These are phyloP conservation scores for Colletotrichum cuscutae DNA, from an alignment of 2,329 filamentous ascomycete species.

Conservation along the genomic window DNA sequence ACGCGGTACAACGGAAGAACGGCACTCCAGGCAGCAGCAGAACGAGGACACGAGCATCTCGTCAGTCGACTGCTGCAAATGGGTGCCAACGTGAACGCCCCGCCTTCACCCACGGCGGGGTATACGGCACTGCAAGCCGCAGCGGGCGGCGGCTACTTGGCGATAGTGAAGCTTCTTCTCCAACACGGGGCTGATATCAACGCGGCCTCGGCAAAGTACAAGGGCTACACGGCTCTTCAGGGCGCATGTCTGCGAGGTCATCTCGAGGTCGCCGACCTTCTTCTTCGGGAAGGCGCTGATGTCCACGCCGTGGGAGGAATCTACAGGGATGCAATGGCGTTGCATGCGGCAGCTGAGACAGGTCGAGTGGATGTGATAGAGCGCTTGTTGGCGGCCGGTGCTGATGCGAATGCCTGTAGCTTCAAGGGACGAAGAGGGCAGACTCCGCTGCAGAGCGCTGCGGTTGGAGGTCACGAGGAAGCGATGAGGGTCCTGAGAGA, in stretches of 20 bases:
- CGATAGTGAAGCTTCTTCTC: conserved; percentile 33
- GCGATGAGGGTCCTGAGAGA: background rate
- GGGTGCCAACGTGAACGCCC: conserved; percentile 45
- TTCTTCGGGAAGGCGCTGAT: conserved; percentile 37
- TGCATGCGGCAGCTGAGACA: conserved; percentile 33
- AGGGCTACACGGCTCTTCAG: conserved; percentile 45
- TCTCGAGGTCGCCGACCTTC: conserved; percentile 41
- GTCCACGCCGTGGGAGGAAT: conserved; percentile 36
- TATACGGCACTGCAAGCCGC: conserved; percentile 39
- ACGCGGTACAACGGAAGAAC: conserved; percentile 48
- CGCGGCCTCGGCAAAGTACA: conserved; percentile 25
- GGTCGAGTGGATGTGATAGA: conserved; percentile 36
- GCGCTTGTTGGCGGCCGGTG: conserved; percentile 46
- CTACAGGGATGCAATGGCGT: conserved; percentile 30
- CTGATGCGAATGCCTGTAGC: conserved; percentile 44
- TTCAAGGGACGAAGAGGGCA: background rate
- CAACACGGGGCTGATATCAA: conserved; percentile 36
- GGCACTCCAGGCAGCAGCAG: conserved; percentile 50
- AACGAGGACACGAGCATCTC: conserved; percentile 41
- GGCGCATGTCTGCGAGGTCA: conserved; percentile 46
- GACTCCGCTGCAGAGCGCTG: background rate
- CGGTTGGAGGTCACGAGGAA: background rate
- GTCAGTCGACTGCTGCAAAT: conserved; percentile 41
- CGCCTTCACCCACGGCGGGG: conserved; percentile 29
- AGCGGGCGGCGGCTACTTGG: conserved; percentile 20